These are phyloP conservation scores for Phoenix dactylifera DNA, from an alignment of 176 grass and related monocot genomes.

Conservation along the genomic window DNA sequence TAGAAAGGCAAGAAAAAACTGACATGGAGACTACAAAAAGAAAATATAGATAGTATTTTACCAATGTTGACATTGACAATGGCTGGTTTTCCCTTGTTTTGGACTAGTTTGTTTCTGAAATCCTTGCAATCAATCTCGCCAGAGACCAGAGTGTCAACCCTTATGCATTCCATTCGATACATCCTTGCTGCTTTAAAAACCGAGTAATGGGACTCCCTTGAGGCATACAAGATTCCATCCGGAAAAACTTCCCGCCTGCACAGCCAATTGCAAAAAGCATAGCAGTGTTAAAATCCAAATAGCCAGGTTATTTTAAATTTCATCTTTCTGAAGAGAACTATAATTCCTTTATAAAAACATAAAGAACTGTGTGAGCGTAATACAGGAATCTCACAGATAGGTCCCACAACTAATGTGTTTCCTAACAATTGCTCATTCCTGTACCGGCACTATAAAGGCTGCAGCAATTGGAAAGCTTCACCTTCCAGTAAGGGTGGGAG, in stretches of 20 bases:
- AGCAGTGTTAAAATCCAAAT: not conserved
- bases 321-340: too few species aligned
- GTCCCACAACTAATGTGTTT: too few species aligned
- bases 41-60: slow-evolving; percentile 16
- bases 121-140: slow-evolving; percentile 72
- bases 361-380: too few species aligned
- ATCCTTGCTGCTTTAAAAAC: slow-evolving; percentile 90
- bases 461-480: too few species aligned
- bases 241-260: slow-evolving; percentile 73
- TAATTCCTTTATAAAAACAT: too few species aligned
- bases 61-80: slow-evolving; percentile 89
- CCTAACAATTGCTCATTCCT: too few species aligned
- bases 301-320: too few species aligned
- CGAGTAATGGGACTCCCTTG: slow-evolving; percentile 73
- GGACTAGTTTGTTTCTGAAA: slow-evolving; percentile 42
- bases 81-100: slow-evolving; percentile 68
- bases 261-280: slow-evolving; percentile 11
- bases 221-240: slow-evolving; percentile 69
- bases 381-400: too few species aligned
- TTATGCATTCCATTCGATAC: slow-evolving; percentile 88
- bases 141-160: slow-evolving; percentile 57
- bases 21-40: not conserved
- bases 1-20: slow-evolving; percentile 7
- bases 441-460: too few species aligned
- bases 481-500: too few species aligned